phyloP scores from a whole-genome alignment of 495 filamentous ascomycete genomes.

The Neurospora sp. region DNA sequence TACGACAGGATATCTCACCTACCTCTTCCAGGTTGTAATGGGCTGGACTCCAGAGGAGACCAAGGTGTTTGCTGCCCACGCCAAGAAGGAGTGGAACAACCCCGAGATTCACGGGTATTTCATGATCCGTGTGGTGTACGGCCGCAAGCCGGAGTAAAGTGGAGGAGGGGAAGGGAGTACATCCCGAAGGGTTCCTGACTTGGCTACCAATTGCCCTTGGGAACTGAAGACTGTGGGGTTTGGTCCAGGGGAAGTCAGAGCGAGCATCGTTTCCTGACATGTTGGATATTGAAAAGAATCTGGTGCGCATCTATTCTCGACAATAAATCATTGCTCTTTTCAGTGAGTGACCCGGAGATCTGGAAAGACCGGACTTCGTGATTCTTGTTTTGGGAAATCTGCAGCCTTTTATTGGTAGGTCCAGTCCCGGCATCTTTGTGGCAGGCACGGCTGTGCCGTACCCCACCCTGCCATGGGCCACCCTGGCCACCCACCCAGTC shows the following conservation, averaged over 20 bases:
- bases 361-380: not conserved
- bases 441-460: too few relatives aligned
- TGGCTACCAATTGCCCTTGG: not conserved
- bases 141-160: conserved; percentile 16
- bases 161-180: not conserved
- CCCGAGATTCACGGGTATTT: conserved; percentile 5
- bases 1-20: conserved; percentile 11
- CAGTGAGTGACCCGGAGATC: not conserved
- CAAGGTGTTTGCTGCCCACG: conserved; percentile 6
- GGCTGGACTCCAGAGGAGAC: conserved; percentile 14
- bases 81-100: conserved; percentile 8
- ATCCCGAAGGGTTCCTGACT: not conserved
- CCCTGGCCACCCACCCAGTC: too few relatives aligned
- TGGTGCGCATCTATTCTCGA: not conserved
- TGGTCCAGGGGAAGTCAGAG: not conserved
- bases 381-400: not conserved
- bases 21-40: conserved; percentile 18
- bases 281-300: not conserved
- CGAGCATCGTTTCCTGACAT: not conserved
- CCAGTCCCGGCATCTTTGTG: too few relatives aligned
- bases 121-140: conserved; percentile 17
- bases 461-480: too few relatives aligned
- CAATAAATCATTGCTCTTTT: not conserved
- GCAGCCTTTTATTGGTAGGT: too few relatives aligned
- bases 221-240: not conserved